Conservation (phyloP, 106 monocot genomes). For the Allium sativum region DNA sequence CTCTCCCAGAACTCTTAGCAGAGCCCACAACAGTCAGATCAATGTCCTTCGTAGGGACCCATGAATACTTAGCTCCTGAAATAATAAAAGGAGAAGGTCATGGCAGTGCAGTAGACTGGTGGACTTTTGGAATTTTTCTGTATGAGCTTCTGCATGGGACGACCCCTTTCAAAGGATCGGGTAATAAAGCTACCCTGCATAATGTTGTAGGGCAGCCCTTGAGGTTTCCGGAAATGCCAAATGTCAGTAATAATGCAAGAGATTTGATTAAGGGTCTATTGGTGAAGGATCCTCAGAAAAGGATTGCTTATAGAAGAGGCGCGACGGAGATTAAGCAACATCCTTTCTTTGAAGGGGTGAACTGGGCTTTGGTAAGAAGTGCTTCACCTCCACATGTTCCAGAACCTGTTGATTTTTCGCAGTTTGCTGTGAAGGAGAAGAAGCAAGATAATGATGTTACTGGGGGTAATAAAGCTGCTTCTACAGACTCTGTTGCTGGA, state of each 20-base stretch:
- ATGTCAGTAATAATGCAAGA: slow-evolving; percentile 8
- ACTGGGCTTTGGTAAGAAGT: slow-evolving; percentile 19
- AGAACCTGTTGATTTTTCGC: slow-evolving; percentile 17
- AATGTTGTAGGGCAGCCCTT: slow-evolving; percentile 24
- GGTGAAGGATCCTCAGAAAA: slow-evolving; percentile 20
- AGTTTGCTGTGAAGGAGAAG: slow-evolving; percentile 21
- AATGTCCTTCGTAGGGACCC: slow-evolving; percentile 23
- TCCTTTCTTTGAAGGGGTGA: slow-evolving; percentile 21
- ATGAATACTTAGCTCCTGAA: slow-evolving; percentile 24
- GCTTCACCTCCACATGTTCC: slow-evolving; percentile 17
- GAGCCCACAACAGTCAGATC: slow-evolving; percentile 22
- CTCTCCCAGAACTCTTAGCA: slow-evolving; percentile 22
- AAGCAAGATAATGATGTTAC: slow-evolving; percentile 1
- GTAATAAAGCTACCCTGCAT: slow-evolving; percentile 16
- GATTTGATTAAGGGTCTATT: slow-evolving; percentile 19
- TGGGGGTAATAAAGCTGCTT: background rate
- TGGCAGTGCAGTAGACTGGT: slow-evolving; percentile 22
- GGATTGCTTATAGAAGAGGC: slow-evolving; percentile 17
- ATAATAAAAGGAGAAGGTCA: slow-evolving; percentile 20
- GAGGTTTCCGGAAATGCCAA: slow-evolving; percentile 13
- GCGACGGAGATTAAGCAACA: slow-evolving; percentile 28
- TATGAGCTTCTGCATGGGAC: slow-evolving; percentile 22
- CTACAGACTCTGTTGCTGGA: background rate
- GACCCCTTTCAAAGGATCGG: slow-evolving; percentile 21
- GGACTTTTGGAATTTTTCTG: slow-evolving; percentile 22